Evolutionary conservation across 2,329 filamentous ascomycete genomes (phyloP), one percentile per base, ranked within the genome.

Genomic region (Epichloe gansuensis): DNA sequence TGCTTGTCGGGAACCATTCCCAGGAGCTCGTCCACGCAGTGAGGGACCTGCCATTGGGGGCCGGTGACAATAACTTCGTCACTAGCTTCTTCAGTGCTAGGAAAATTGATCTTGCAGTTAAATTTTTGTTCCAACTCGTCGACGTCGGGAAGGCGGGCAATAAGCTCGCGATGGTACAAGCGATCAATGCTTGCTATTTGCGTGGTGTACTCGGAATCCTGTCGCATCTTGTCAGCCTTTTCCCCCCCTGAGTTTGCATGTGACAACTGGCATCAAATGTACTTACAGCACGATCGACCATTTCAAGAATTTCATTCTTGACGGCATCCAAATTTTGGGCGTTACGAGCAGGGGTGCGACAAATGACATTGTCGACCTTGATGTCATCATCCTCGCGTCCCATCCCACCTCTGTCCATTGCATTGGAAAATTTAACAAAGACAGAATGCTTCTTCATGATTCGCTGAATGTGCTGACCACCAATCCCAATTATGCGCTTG

Each of bases 401-500:
- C 68, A 94, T 85, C 38, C 90, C 71, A 39, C 66, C 93, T 64
- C 93, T 85, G 65, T 98, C 93, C 90, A 97, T 97, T 15, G 93
- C 93, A 61, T 98, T 98, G 58, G 89, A 95, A 64, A 98, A 98
- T 67, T 98, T 98, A 72, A 98, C 93, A 62, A 98, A 98, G 59
- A 98, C 93, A 0, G 93, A 97, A 70, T 98, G 95, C 71, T 97
- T 97, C 75, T 98, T 97, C 93, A 98, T 98, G 73, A 98, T 97
- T 51, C 91, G 88, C 69, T 98, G 93, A 59, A 98, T 98, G 64
- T 98, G 93, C 66, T 97, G 91, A 9, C 93, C 93, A 55, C 93
- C 93, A 61, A 98, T 97, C 50, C 93, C 93, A 57, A 98, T 98
- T 64, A 98, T 98, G 47, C 93, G 89, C 74, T 98, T 98, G 71